Evolutionary conservation across 768 basidiomycete genomes (phyloP), one percentile per base, ranked within the genome.

Genomic region (Kwoniella pini): DNA sequence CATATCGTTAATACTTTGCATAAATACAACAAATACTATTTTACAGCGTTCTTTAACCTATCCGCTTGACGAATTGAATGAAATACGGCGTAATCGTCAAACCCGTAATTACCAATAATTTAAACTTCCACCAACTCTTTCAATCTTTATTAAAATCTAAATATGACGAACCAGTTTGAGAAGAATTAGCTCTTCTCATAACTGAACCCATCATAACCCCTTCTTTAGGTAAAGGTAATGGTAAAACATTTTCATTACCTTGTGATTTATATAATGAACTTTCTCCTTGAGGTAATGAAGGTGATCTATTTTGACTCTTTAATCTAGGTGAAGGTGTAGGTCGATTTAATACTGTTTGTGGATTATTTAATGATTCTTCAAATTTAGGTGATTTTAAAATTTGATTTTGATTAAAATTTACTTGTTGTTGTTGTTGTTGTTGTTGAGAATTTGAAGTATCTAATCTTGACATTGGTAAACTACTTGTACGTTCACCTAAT

Each of bases 131-230:
- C n/a, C n/a, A n/a, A n/a, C n/a, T n/a, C 7, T n/a, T 21, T 7
- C 26, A 6, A 17, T 17, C 46, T 15, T 17, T 30, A 42, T 17
- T 42, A 42, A 42, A 42, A 19, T 42, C 40, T 6, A 42, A 13
- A 19, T 6, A 13, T 10, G 40, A 10, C 19, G 40, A 42, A 42
- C 55, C 55, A 2, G 44, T 36, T 22, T 61, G 59, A 48, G 59
- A 49, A n/a, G 59, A 61, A 31, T 61, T 61, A 31, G 59, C 59
- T 27, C 59, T 15, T 48, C 59, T 46, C 59, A 61, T 61, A 17
- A 54, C 51, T 4, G 57, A 59, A 44, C 58, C 50, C 58, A 52
- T 60, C 58, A 52, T 43, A 9, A 46, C 48, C 1, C 57, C 49
- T 12, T 60, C 58, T 17, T n/a, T 31, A 10, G 55, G 55, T n/a